Conservation (phyloP, 2,329 filamentous ascomycete genomes). For the Mycocentrospora acerina region DNA sequence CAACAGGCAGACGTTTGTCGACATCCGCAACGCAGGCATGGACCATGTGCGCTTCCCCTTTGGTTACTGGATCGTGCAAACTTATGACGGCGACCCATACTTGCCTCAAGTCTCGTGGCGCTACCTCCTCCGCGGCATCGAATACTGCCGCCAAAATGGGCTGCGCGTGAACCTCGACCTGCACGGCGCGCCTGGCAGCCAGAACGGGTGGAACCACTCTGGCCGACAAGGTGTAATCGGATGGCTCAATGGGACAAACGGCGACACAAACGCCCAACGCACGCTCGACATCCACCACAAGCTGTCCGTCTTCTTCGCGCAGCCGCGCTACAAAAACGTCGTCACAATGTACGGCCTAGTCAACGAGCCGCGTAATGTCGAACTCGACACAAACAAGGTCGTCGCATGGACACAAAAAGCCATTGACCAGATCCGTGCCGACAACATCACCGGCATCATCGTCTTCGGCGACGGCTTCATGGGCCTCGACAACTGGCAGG, state of each 20-base stretch:
- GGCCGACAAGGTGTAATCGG: conserved; percentile 76
- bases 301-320: conserved; percentile 88
- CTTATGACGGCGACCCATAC: conserved; percentile 85
- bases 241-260: conserved; percentile 91
- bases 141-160: conserved; percentile 90
- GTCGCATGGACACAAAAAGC: conserved; percentile 78
- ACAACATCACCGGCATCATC: conserved; percentile 71
- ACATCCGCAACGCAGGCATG: conserved; percentile 83
- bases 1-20: conserved; percentile 77
- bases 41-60: conserved; percentile 97
- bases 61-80: conserved; percentile 90
- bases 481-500: conserved; percentile 88
- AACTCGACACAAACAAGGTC: conserved; percentile 66
- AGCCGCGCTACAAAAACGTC: conserved; percentile 88
- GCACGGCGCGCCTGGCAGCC: conserved; percentile 86
- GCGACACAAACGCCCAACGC: conserved; percentile 73
- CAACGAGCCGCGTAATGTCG: conserved; percentile 86
- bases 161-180: conserved; percentile 90
- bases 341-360: conserved; percentile 90
- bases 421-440: conserved; percentile 70
- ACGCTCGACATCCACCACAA: conserved; percentile 85
- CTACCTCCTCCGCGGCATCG: conserved; percentile 88
- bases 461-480: conserved; percentile 96
- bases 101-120: conserved; percentile 85
- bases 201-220: conserved; percentile 98